Base-by-base conservation (phyloP, 208 protist genomes). In the Leishmania aethiopica region DNA sequence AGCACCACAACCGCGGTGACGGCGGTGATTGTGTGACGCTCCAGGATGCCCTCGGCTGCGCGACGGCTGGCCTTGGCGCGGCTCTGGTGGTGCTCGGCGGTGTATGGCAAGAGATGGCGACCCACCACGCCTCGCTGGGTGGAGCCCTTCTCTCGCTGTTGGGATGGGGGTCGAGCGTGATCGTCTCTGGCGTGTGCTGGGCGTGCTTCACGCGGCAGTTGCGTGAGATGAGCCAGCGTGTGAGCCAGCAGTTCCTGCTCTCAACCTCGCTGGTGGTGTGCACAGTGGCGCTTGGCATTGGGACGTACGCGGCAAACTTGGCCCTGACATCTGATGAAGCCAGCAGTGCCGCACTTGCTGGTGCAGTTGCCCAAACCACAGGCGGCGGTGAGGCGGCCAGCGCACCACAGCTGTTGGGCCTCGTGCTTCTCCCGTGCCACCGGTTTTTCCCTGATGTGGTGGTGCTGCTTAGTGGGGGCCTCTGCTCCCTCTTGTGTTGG, bases 211-310 rank as follows among this genome's bases (percentile, higher is more conserved):
- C 55, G 22, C 71, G 82, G 4, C 70, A 62, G 42, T 53, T 85
- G 77, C 77, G 71, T 1, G 82, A 85, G n/a, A 81, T 85, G 69
- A 85, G 82, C 57, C 82, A 81, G 70, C 76, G 49, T 19, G 77
- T 85, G 73, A 82, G 77, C 37, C 82, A 85, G 62, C 77, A 82
- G n/a, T 79, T 85, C 57, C 77, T 82, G 57, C 55, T 85, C 32
- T 75, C 72, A 8, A 85, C 59, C 25, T 85, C 73, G 40, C 64
- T 85, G 55, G 62, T 37, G 10, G 73, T 85, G 59, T 22, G 77
- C 37, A 82, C 82, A 15, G 51, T 49, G 25, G 73, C 40, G 7
- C 77, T 85, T 22, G 82, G 77, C 37, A 42, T 85, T 35, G 55
- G 37, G 8, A 13, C 82, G 0, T 85, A 82, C 62, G 49, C 82